Evolutionary conservation across 1,139 yeast species (phyloP).

Genomic region (Komagataea norvegica): DNA sequence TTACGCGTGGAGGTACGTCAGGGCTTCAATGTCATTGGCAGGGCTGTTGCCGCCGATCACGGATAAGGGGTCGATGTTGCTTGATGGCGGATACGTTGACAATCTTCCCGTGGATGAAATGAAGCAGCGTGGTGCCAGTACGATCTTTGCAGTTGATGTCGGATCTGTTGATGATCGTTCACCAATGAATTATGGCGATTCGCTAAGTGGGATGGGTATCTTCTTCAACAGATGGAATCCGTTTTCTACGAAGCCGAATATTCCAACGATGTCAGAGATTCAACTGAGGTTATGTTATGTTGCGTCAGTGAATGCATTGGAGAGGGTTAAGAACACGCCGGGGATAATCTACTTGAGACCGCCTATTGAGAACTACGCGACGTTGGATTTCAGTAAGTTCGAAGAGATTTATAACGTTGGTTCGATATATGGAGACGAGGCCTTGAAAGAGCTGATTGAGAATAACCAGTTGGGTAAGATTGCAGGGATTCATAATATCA

Average conservation of each 20-base stretch:
- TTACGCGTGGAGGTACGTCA: conserved; percentile 89
- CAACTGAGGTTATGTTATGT: conserved; percentile 93
- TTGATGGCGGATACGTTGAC: conserved; percentile 96
- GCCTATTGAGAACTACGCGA: conserved; percentile 87
- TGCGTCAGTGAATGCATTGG: conserved; percentile 89
- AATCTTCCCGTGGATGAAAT: conserved; percentile 89
- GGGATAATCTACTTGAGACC: conserved; percentile 92
- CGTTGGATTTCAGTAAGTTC: conserved; percentile 87
- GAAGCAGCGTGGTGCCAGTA: conserved; percentile 82
- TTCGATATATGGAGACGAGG: conserved; percentile 60
- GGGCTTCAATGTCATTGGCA: conserved; percentile 97
- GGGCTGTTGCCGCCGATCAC: conserved; percentile 88
- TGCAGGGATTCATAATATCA: conserved; percentile 43
- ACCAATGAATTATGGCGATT: conserved; percentile 89
- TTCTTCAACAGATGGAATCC: conserved; percentile 86
- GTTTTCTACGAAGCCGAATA: conserved; percentile 78
- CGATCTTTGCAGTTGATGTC: conserved; percentile 93
- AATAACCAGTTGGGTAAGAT: conserved; percentile 56
- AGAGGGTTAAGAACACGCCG: conserved; percentile 75
- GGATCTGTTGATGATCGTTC: conserved; percentile 92
- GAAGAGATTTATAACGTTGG: conserved; percentile 88
- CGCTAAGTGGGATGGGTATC: conserved; percentile 91
- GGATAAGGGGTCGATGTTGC: conserved; percentile 84
- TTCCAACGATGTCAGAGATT: conserved; percentile 92
- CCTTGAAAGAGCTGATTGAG: conserved; percentile 49